phyloP scores from a whole-genome alignment of 352 stramenopile genomes.

The Globisporangium apiculatum region DNA sequence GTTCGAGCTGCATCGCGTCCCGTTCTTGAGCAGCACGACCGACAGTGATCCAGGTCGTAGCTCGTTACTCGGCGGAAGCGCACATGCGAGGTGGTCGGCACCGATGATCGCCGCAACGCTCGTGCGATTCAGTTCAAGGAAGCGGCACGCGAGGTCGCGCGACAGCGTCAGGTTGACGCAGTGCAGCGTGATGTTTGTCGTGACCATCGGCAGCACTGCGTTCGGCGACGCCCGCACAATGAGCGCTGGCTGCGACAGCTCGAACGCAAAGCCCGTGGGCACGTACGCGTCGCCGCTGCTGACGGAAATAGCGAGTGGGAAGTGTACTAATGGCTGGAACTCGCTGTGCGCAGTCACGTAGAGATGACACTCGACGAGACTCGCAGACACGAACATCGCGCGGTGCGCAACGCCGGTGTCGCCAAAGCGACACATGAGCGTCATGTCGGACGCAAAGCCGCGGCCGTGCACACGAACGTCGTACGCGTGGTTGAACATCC shows the following conservation, averaged over 20 bases:
- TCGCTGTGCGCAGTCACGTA: not conserved
- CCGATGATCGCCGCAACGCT: slow-evolving; percentile 20
- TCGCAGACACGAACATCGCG: slow-evolving; percentile 1
- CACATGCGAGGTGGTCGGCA: slow-evolving; percentile 16
- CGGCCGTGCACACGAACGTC: slow-evolving; percentile 16
- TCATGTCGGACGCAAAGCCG: slow-evolving; percentile 16
- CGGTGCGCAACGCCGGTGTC: not conserved
- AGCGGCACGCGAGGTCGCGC: slow-evolving; percentile 21
- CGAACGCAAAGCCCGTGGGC: slow-evolving; percentile 26
- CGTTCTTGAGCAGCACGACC: slow-evolving; percentile 15
- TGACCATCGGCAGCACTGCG: slow-evolving; percentile 19
- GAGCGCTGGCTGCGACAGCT: slow-evolving; percentile 15
- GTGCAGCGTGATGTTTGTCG: slow-evolving; percentile 16
- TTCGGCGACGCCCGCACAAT: slow-evolving; percentile 16
- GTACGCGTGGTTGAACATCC: slow-evolving; percentile 19
- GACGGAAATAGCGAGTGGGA: slow-evolving; percentile 26
- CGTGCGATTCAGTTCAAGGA: slow-evolving; percentile 19
- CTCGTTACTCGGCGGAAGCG: slow-evolving; percentile 2
- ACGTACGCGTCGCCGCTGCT: slow-evolving; percentile 19
- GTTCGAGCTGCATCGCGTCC: slow-evolving; percentile 19
- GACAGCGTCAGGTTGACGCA: slow-evolving; percentile 16
- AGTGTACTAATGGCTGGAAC: not conserved
- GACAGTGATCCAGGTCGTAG: slow-evolving; percentile 12
- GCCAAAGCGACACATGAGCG: slow-evolving; percentile 22
- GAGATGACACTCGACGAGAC: slow-evolving; percentile 6